Evolutionary conservation across 306 rosid species (phyloP), one percentile per base, ranked within the genome.

Genomic region (Argentina anserina): DNA sequence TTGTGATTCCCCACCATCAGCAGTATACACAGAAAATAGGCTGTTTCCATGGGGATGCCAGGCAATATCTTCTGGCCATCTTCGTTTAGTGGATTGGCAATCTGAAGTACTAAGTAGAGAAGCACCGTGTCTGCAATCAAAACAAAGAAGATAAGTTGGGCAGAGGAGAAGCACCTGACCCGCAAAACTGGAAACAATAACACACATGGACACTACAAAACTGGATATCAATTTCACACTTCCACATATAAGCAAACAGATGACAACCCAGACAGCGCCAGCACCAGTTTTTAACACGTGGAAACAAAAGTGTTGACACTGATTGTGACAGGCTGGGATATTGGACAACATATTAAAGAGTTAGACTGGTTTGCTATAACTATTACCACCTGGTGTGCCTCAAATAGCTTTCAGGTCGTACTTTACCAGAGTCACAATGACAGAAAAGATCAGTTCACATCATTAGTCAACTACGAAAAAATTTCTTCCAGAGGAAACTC

Each of bases 31-130:
- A 58, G 93, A 86, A 84, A 89, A 91, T 65, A 93, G 61, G 70
- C 86, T 77, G 74, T 80, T 79, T 61, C 98, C 98, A 41, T 89
- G 87, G 7, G 97, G 98, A 64, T 93, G 98, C 98, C 98, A 93
- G 45, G 85, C 85, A 66, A 93, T 73, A 81, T 89, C 97, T 82
- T 93, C 98, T 3, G 98, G 94, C 98, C 97, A 93, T 84, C 96
- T 91, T 82, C 97, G 85, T 50, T 89, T 85, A 49, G 81, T 79
- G 71, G 98, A 89, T 68, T 53, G 58, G 65, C 97, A 91, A 69
- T 93, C 92, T 17, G 88, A 67, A 45, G 83, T 47, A 81, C 90
- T 86, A 82, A 89, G 92, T 46, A 81, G 78, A 71, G 98, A 89
- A 80, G 92, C 97, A 79, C 88, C 81, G 45, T 92, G 84, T 78